Evolutionary conservation across 768 basidiomycete genomes (phyloP).

Genomic region (Tephrocybe rancida): DNA sequence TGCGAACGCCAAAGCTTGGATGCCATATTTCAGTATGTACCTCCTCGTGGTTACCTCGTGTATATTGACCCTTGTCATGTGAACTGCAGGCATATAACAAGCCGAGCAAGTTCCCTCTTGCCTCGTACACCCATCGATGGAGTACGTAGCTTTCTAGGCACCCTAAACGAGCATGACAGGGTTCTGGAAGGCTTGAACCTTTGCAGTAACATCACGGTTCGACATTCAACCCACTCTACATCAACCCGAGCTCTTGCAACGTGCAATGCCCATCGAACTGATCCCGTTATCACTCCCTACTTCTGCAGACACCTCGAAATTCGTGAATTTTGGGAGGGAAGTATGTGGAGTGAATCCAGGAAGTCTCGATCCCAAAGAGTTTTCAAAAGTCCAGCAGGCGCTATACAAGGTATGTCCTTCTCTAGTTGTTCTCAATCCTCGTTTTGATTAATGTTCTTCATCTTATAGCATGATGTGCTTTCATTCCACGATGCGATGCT

Average conservation of each 20-base stretch:
- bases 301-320: slow-evolving; percentile 67
- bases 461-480: slow-evolving; percentile 62
- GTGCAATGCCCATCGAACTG: slow-evolving; percentile 67
- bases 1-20: too few species aligned
- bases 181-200: too few species aligned
- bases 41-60: too few species aligned
- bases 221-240: neutral
- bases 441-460: neutral
- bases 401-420: slow-evolving; percentile 79
- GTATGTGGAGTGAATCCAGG: slow-evolving; percentile 77
- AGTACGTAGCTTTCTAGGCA: too few species aligned
- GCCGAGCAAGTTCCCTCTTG: too few species aligned
- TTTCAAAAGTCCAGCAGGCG: slow-evolving; percentile 66
- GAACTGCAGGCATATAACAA: too few species aligned
- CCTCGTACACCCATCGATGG: too few species aligned
- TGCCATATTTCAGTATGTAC: too few species aligned
- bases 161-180: too few species aligned
- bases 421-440: neutral
- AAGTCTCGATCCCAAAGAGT: slow-evolving; percentile 56
- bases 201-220: neutral
- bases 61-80: too few species aligned
- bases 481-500: slow-evolving; percentile 72
- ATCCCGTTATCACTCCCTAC: slow-evolving; percentile 68
- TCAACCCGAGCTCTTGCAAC: neutral
- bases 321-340: slow-evolving; percentile 73